A percentile compares a stretch with the other conserved stretches of the same genome.
phyloP scores from a whole-genome alignment of 2,329 filamentous ascomycete genomes.

The Lecanicillium sp. region DNA sequence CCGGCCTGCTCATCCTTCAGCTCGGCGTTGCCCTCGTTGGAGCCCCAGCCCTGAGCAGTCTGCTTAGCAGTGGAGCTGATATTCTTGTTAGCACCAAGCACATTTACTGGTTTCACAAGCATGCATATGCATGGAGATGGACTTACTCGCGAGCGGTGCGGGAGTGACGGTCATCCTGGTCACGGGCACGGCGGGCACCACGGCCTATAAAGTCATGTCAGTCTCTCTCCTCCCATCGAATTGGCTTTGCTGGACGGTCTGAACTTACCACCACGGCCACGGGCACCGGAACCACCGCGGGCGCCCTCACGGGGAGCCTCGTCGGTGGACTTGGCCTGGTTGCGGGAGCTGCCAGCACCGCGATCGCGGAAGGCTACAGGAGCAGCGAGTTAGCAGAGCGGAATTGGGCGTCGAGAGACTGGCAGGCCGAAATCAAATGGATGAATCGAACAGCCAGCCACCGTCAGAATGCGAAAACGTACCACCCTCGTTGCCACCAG shows the following conservation, averaged over 20 bases:
- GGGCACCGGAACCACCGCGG: conserved; percentile 57
- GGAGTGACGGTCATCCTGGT: conserved; percentile 50
- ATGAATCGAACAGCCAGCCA: conserved; percentile 1
- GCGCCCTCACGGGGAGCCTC: conserved; percentile 50
- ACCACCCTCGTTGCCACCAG: conserved; percentile 82
- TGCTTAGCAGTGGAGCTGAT: conserved; percentile 75
- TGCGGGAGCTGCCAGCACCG: conserved; percentile 70
- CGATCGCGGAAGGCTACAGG: conserved; percentile 79
- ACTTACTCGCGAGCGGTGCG: conserved; percentile 40
- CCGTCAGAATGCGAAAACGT: conserved; percentile 28
- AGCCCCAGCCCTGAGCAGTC: conserved; percentile 84
- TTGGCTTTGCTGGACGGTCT: neutral
- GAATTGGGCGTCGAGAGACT: neutral
- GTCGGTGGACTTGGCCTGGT: conserved; percentile 72
- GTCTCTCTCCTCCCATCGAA: neutral
- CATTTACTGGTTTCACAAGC: neutral
- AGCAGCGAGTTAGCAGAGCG: conserved; percentile 9
- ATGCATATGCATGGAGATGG: neutral
- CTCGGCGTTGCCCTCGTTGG: conserved; percentile 71
- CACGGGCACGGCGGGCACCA: conserved; percentile 43
- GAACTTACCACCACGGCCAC: conserved; percentile 49
- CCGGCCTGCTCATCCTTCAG: conserved; percentile 87
- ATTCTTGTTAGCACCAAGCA: conserved; percentile 1
- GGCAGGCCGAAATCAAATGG: conserved; percentile 3
- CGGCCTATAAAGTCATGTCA: conserved; percentile 32